Percentiles rank a stretch among this genome's conserved stretches.
Conservation (phyloP, 75 land plant species). For the Sequoia sempervirens region DNA sequence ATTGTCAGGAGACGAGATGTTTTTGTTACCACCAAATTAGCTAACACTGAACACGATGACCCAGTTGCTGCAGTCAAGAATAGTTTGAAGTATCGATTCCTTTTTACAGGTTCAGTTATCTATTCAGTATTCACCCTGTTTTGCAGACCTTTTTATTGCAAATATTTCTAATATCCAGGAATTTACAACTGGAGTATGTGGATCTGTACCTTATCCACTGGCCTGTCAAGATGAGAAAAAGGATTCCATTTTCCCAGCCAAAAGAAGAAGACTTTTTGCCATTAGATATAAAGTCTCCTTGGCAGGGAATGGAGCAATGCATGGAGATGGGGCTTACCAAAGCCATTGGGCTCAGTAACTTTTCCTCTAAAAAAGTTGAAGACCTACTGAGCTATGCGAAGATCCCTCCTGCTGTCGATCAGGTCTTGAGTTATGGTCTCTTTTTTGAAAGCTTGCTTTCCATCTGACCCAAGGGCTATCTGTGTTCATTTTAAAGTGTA, state of each 20-base stretch:
- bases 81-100: background rate
- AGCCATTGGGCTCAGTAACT: background rate
- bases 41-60: conserved; percentile 31
- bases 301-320: too few species aligned
- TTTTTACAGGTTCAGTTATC: background rate
- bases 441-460: background rate
- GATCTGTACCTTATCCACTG: background rate
- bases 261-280: too few species aligned
- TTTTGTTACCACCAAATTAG: conserved; percentile 39
- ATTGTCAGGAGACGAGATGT: background rate
- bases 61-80: conserved; percentile 26
- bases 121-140: background rate
- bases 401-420: background rate
- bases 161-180: background rate
- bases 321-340: too few species aligned
- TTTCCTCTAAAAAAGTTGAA: background rate
- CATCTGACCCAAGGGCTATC: too few species aligned
- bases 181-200: background rate
- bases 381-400: background rate
- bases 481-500: too few species aligned
- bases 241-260: background rate
- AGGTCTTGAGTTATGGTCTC: background rate
- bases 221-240: background rate
- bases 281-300: too few species aligned
- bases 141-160: background rate